phyloP scores from a whole-genome alignment of 495 filamentous ascomycete species.

The Aspergillus mulundensis region DNA sequence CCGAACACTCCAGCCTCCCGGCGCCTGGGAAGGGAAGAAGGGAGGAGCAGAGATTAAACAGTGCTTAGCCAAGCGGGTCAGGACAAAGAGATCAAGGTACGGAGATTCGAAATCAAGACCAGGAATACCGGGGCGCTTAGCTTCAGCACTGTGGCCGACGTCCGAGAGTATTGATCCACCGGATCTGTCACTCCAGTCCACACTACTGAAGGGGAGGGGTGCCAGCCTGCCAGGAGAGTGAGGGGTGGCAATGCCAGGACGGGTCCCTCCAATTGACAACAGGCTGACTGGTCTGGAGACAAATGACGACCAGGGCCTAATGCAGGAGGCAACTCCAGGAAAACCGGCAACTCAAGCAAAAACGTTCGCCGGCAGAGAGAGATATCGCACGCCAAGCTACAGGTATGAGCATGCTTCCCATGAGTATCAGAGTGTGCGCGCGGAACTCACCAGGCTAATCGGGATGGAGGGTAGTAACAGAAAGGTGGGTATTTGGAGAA shows the following conservation, averaged over 20 bases:
- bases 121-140: conserved; percentile 15
- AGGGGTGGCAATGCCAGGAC: conserved; percentile 10
- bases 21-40: conserved; percentile 18
- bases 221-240: conserved; percentile 15
- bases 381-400: conserved; percentile 19
- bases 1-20: conserved; percentile 12
- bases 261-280: conserved; percentile 10
- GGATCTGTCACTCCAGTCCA: conserved; percentile 21
- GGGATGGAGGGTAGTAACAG: not conserved
- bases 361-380: conserved; percentile 11
- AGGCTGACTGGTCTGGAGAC: conserved; percentile 7
- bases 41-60: conserved; percentile 25
- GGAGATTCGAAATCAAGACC: conserved; percentile 17
- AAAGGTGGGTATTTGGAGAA: conserved; percentile 9
- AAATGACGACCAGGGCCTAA: conserved; percentile 11
- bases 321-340: conserved; percentile 17
- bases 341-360: conserved; percentile 11
- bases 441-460: conserved; percentile 6
- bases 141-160: conserved; percentile 16
- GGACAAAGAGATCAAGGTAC: conserved; percentile 16
- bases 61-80: conserved; percentile 24
- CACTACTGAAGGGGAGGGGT: conserved; percentile 10
- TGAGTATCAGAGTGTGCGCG: conserved; percentile 11
- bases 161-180: conserved; percentile 19
- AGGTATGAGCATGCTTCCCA: conserved; percentile 2